These are phyloP conservation scores for Zygotorulaspora mrakii DNA, from an alignment of 1,139 yeast genomes.

Conservation along the genomic window DNA sequence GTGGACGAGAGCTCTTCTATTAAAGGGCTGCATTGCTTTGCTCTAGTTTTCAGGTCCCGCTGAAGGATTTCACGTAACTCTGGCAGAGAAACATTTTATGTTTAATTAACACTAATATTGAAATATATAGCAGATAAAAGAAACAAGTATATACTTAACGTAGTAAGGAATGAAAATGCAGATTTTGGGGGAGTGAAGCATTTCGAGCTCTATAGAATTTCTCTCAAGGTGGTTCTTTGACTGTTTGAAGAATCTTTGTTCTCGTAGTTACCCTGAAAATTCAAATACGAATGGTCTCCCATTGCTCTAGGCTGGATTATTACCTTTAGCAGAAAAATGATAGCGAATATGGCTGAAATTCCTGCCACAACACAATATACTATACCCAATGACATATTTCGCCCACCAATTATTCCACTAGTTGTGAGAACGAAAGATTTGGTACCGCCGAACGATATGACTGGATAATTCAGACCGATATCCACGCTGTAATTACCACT, in stretches of 20 bases:
- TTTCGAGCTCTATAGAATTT: slow-evolving; percentile 25
- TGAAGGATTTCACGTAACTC: too few relatives aligned
- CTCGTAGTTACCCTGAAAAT: slow-evolving; percentile 29
- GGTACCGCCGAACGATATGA: slow-evolving; percentile 73
- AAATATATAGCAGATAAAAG: too few relatives aligned
- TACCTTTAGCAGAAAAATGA: slow-evolving; percentile 45
- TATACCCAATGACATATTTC: slow-evolving; percentile 80
- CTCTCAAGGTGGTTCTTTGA: slow-evolving; percentile 27
- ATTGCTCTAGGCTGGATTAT: slow-evolving; percentile 45
- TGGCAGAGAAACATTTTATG: too few relatives aligned
- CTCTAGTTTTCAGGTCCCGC: too few relatives aligned
- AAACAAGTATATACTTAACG: too few relatives aligned
- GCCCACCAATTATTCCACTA: slow-evolving; percentile 85
- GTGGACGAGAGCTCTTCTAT: too few relatives aligned
- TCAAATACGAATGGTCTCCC: slow-evolving; percentile 43
- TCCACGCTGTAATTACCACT: slow-evolving; percentile 69
- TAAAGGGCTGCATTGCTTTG: too few relatives aligned
- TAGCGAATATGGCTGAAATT: slow-evolving; percentile 49
- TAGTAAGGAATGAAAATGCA: background rate
- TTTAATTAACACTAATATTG: too few relatives aligned
- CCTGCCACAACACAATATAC: slow-evolving; percentile 94
- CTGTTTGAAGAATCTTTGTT: slow-evolving; percentile 16
- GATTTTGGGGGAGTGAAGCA: background rate
- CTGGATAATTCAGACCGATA: slow-evolving; percentile 87
- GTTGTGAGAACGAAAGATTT: slow-evolving; percentile 79